A percentile compares a stretch with the other conserved stretches of the same genome.
These are phyloP conservation scores for Tetrahymena elliotti DNA, from an alignment of 73 alveolate species.

Conservation along the genomic window DNA sequence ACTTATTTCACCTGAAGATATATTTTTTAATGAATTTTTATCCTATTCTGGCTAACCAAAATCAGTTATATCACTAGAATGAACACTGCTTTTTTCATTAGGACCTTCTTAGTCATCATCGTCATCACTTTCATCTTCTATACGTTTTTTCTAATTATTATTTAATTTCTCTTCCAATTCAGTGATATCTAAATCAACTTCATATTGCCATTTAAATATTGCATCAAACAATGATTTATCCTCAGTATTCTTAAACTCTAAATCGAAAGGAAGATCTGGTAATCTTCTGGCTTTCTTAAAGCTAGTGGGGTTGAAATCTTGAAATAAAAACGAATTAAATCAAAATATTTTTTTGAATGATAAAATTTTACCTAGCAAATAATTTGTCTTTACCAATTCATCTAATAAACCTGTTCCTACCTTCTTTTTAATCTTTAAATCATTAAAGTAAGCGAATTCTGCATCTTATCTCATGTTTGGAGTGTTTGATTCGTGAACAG, in stretches of 20 bases:
- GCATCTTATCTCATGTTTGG: neutral
- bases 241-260: neutral
- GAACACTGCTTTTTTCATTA: neutral
- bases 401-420: neutral
- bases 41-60: neutral
- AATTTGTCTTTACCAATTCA: neutral
- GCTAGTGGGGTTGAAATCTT: neutral
- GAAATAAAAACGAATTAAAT: neutral
- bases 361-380: neutral
- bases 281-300: neutral
- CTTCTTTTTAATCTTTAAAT: neutral
- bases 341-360: neutral
- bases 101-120: neutral
- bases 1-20: neutral
- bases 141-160: neutral
- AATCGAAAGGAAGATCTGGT: neutral
- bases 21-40: neutral
- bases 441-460: neutral
- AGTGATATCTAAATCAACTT: neutral
- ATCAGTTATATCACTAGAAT: neutral
- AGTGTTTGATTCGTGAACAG: neutral
- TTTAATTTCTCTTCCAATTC: neutral
- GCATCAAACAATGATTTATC: neutral
- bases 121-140: neutral
- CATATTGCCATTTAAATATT: neutral